Conservation (phyloP, 345 rosid genomes). For the Noccaea caerulescens region DNA sequence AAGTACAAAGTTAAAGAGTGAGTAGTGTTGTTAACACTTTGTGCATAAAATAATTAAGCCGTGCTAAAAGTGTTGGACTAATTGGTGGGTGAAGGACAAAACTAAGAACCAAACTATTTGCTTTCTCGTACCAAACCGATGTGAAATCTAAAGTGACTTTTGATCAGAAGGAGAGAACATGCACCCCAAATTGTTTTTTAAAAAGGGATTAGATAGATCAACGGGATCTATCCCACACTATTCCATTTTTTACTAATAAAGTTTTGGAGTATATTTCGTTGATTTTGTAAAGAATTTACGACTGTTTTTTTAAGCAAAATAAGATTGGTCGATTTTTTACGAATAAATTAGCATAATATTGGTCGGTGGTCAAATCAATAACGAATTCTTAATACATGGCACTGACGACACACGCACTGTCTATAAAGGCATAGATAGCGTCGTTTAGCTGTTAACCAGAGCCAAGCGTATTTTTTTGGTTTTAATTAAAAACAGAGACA, state of each 20-base stretch:
- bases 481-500: not conserved
- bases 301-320: too few species aligned
- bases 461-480: not conserved
- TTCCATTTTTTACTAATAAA: not conserved
- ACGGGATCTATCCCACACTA: not conserved
- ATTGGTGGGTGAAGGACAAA: slow-evolving; percentile 12
- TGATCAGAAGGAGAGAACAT: slow-evolving; percentile 13
- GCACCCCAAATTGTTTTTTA: not conserved
- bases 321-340: not conserved
- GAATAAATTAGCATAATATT: not conserved
- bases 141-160: slow-evolving; percentile 26
- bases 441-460: slow-evolving; percentile 24
- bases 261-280: too few species aligned
- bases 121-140: slow-evolving; percentile 32
- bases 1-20: slow-evolving; percentile 17
- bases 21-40: slow-evolving; percentile 24
- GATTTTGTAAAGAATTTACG: not conserved
- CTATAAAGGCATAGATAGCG: not conserved
- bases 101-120: slow-evolving; percentile 6
- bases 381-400: not conserved
- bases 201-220: not conserved
- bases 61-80: slow-evolving; percentile 2
- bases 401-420: too few species aligned
- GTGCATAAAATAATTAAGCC: slow-evolving; percentile 3
- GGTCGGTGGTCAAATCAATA: slow-evolving; percentile 16